These are phyloP conservation scores for Jimgerdemannia flammicorona DNA, from an alignment of 192 early-diverging fungal species.

Conservation along the genomic window DNA sequence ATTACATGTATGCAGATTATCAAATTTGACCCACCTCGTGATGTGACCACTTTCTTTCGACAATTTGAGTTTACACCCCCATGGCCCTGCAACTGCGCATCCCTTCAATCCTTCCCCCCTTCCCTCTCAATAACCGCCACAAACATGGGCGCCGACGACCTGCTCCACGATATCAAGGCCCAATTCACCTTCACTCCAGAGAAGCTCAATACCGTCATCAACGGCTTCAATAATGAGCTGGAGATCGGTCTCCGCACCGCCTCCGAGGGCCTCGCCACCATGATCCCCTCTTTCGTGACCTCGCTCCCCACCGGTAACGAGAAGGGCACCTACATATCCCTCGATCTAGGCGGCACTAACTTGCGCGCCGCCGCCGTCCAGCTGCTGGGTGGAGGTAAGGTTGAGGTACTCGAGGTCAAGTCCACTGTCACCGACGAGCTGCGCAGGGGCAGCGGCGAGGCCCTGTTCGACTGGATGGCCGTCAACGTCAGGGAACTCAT, in stretches of 20 bases:
- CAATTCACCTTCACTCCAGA: slow-evolving; percentile 20
- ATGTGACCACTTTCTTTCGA: no score
- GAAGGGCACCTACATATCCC: slow-evolving; percentile 80
- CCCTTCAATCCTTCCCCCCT: neutral
- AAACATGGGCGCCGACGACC: slow-evolving; percentile 11
- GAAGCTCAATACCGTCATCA: slow-evolving; percentile 22
- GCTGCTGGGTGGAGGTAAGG: slow-evolving; percentile 72
- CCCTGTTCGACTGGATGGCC: slow-evolving; percentile 84
- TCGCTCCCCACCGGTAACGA: slow-evolving; percentile 79
- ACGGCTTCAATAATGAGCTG: slow-evolving; percentile 31
- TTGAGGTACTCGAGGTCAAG: slow-evolving; percentile 62
- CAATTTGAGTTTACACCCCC: no score
- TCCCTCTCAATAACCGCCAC: neutral
- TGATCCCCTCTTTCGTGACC: slow-evolving; percentile 92
- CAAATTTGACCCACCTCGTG: no score
- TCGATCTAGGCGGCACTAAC: slow-evolving; percentile 96
- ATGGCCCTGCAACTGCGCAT: no score
- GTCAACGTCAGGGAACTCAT: slow-evolving; percentile 38
- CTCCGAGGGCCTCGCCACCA: slow-evolving; percentile 51
- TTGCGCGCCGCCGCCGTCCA: slow-evolving; percentile 83
- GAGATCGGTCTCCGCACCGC: slow-evolving; percentile 34
- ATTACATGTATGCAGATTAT: no score
- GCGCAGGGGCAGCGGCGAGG: slow-evolving; percentile 67
- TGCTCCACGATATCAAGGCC: slow-evolving; percentile 20
- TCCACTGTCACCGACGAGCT: slow-evolving; percentile 74